Evolutionary conservation across 768 basidiomycete genomes (phyloP).

Genomic region (Russula brevipes): DNA sequence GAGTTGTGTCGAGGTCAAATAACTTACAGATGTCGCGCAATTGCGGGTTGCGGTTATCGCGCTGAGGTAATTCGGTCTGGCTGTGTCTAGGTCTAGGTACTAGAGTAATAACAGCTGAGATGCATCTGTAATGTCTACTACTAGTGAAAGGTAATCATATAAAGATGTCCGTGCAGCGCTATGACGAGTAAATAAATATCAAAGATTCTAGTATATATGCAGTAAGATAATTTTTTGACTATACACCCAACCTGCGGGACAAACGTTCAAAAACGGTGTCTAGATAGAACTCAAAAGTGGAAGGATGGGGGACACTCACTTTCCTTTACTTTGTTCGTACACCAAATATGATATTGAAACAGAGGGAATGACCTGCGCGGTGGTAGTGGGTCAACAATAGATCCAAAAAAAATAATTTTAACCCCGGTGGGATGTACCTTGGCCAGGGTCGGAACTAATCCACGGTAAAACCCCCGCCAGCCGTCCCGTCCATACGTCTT

Average conservation of each 20-base stretch:
- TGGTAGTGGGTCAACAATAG: neutral
- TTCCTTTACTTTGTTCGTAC: conserved; percentile 81
- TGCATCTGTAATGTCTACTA: neutral
- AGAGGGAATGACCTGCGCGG: conserved; percentile 77
- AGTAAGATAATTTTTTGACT: conserved; percentile 12
- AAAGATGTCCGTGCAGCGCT: neutral
- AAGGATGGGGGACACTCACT: conserved; percentile 38
- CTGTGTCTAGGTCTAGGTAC: no score
- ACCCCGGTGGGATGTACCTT: conserved; percentile 50
- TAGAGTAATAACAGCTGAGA: no score
- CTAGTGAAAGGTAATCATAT: conserved; percentile 5
- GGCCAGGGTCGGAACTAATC: conserved; percentile 85
- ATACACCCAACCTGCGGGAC: conserved; percentile 15
- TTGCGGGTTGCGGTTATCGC: neutral
- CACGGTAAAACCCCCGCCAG: conserved; percentile 92
- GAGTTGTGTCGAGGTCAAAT: neutral
- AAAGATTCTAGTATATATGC: conserved; percentile 6
- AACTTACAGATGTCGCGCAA: neutral
- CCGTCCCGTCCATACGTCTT: conserved; percentile 84
- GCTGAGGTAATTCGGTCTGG: neutral
- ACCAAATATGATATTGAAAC: conserved; percentile 97
- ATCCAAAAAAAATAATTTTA: neutral
- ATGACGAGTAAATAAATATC: conserved; percentile 1
- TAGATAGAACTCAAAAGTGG: neutral
- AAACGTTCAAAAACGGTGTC: neutral